phyloP scores from a whole-genome alignment of 2,329 filamentous ascomycete species.

The Cladobotryum protrusum region DNA sequence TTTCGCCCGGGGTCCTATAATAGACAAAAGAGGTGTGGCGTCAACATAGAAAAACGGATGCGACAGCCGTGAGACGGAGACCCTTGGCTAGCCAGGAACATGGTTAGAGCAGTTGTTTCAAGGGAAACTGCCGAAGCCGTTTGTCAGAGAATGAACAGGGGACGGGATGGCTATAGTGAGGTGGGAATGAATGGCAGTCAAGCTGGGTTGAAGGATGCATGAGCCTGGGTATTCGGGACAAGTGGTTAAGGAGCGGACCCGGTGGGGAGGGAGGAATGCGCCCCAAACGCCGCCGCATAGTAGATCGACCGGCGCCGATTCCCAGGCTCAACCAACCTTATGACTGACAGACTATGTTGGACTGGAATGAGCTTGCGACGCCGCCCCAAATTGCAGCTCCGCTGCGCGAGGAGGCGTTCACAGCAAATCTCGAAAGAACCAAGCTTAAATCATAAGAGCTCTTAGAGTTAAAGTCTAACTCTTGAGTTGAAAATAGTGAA shows the following conservation, averaged over 20 bases:
- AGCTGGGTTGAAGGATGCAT: background rate
- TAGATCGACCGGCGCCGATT: background rate
- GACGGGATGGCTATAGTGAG: background rate
- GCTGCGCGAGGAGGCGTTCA: too few relatives aligned
- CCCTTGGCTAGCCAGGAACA: conserved; percentile 19
- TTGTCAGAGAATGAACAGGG: background rate
- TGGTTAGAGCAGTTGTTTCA: background rate
- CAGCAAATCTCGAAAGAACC: too few relatives aligned
- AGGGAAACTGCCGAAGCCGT: background rate
- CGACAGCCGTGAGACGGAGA: conserved; percentile 15
- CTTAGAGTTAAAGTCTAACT: too few relatives aligned
- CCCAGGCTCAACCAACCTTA: background rate
- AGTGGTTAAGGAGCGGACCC: background rate
- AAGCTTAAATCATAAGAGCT: too few relatives aligned
- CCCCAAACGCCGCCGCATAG: too few relatives aligned
- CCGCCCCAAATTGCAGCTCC: too few relatives aligned
- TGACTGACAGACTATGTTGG: too few relatives aligned
- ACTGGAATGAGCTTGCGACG: too few relatives aligned
- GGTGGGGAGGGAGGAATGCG: background rate
- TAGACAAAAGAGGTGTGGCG: conserved; percentile 19
- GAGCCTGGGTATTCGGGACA: background rate
- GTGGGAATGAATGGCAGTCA: background rate
- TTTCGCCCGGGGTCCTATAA: conserved; percentile 18
- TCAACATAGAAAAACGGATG: background rate
- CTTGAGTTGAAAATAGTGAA: too few relatives aligned